Base-by-base conservation (phyloP, 352 stramenopile genomes). In the Phytopythium cucurbitacearum region DNA sequence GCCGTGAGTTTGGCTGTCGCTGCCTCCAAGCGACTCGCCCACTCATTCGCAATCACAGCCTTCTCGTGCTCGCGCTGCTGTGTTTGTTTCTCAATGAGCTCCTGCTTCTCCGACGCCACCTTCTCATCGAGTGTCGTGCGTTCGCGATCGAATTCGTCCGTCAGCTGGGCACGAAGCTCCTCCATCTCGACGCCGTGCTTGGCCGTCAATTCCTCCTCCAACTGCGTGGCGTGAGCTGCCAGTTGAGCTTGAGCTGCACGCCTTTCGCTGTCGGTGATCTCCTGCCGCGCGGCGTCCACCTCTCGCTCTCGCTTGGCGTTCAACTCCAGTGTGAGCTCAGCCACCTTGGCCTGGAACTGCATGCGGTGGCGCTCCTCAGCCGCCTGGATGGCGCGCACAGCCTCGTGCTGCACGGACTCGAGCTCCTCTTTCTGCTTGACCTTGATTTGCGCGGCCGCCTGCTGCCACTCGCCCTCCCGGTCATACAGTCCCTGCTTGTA, bases 381-480 rank as follows among this genome's bases (percentile, higher is more conserved):
- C 15, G 73, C 77, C 48, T 74, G 62, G 32, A 92, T 84, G 2
- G 82, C 82, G 21, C 67, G 63, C 33, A 89, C n/a, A 7, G 76
- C 78, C 40, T 89, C 78, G 10, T 70, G 71, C 39, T 86, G 74
- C 4, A 88, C 71, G 28, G 52, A 67, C 11, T 75, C 64, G 9
- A 92, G 60, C 53, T 89, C 80, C 37, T 89, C 75, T 28, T 84
- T 80, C 38, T 92, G 82, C 36, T 78, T 76, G 12, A 73, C 69
- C 49, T 92, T 92, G 57, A 92, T 91, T 48, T 85, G 68, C 4
- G 64, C 13, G 2, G 82, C 82, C 3, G 82, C 82, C 42, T 85
- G 71, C 50, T 91, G 82, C 82, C 82, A 92, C 41, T 91, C 80
- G 8, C 63, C 72, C 52, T 92, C 82, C 1, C 82, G 80, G 59